Evolutionary conservation across 2,329 filamentous ascomycete species (phyloP).

Genomic region (Epichloe bromicola): DNA sequence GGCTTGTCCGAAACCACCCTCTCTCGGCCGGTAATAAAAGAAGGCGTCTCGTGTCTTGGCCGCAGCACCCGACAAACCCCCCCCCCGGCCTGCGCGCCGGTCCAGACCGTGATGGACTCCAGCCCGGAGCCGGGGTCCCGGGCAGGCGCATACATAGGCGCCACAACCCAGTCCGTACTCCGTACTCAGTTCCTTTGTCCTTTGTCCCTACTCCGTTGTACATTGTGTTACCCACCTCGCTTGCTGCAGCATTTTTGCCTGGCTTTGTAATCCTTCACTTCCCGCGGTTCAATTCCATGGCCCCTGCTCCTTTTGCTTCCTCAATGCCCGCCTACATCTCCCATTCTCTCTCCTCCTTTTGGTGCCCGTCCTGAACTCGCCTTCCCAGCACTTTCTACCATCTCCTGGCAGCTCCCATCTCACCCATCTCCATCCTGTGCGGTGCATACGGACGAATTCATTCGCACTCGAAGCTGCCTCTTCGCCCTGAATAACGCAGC

Average conservation of each 20-base stretch:
- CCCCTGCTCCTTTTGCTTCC: too few relatives aligned
- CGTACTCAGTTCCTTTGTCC: too few relatives aligned
- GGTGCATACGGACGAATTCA: background rate
- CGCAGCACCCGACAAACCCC: constrained; percentile 5
- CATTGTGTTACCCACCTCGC: too few relatives aligned
- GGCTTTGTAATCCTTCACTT: too few relatives aligned
- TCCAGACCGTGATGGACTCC: constrained; percentile 17
- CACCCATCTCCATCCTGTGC: background rate
- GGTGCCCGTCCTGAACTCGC: background rate
- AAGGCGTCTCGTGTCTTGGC: background rate
- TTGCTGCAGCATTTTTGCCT: too few relatives aligned
- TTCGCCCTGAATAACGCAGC: background rate
- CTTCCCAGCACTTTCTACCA: background rate
- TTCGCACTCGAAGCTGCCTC: background rate
- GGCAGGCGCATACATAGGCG: background rate
- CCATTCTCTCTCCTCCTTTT: background rate
- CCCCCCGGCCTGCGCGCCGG: constrained; percentile 10
- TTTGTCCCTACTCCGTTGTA: too few relatives aligned
- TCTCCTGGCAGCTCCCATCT: background rate
- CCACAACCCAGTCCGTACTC: background rate
- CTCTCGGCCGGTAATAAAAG: too few relatives aligned
- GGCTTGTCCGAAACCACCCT: too few relatives aligned
- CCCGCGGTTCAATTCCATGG: too few relatives aligned
- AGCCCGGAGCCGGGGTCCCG: constrained; percentile 9
- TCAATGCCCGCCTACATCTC: too few relatives aligned